These are phyloP conservation scores for Xylaria sp. DNA, from an alignment of 2,329 filamentous ascomycete genomes.

Conservation along the genomic window DNA sequence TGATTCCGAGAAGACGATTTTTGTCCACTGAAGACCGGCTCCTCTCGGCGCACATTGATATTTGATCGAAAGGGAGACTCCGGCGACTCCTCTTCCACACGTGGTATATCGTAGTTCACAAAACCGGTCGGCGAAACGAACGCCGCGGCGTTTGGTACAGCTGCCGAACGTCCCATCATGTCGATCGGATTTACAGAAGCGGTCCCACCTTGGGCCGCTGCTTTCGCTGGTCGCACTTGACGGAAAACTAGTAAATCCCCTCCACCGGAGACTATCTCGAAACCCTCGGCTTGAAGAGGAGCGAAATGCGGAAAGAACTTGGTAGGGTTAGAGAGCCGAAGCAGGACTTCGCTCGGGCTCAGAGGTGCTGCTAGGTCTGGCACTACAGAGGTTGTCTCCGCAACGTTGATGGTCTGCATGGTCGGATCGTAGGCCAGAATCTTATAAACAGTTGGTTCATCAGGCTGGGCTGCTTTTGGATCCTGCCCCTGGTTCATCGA, in stretches of 20 bases:
- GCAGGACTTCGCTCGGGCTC: conserved; percentile 69
- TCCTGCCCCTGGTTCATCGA: conserved; percentile 27
- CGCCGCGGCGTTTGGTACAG: conserved; percentile 61
- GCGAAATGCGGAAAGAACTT: conserved; percentile 74
- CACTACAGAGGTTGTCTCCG: conserved; percentile 69
- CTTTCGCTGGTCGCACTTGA: conserved; percentile 58
- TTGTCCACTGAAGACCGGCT: conserved; percentile 60
- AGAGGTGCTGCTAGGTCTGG: conserved; percentile 61
- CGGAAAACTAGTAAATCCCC: conserved; percentile 74
- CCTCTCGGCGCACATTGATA: conserved; percentile 59
- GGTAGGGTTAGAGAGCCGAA: conserved; percentile 69
- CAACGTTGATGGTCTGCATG: conserved; percentile 66
- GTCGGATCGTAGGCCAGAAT: conserved; percentile 73
- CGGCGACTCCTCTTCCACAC: conserved; percentile 46
- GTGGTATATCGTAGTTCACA: conserved; percentile 66
- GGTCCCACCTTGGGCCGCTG: conserved; percentile 32
- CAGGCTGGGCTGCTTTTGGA: conserved; percentile 37
- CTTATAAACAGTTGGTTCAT: conserved; percentile 63
- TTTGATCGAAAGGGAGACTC: conserved; percentile 55
- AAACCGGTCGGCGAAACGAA: conserved; percentile 75
- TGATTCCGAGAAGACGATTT: conserved; percentile 42
- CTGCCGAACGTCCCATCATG: conserved; percentile 59
- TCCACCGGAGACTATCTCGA: conserved; percentile 72
- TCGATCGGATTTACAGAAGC: conserved; percentile 68
- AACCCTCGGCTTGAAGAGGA: conserved; percentile 69